Evolutionary conservation across 164 flowering plant genomes (phyloP), one percentile per base, ranked within the genome.

Genomic region (Buxus sempervirens): DNA sequence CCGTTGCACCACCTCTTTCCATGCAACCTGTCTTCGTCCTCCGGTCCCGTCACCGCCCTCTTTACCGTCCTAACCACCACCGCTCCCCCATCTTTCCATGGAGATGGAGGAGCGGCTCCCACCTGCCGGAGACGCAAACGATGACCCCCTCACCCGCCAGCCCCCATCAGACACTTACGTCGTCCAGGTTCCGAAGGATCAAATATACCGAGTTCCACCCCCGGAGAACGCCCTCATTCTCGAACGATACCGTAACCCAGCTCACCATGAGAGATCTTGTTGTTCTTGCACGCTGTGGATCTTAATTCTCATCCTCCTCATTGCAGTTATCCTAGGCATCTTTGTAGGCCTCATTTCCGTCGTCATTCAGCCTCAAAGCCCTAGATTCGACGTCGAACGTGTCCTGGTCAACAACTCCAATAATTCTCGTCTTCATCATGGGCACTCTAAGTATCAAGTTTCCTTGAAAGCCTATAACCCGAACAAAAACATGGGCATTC

Each of bases 101-200:
- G n/a, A n/a, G n/a, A 85, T 89, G 91, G 87, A 78, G 89, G 87
- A 83, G 88, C 76, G 86, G 88, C 79, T 21, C 54, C 65, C 75
- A 32, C 76, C 75, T 19, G 21, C 76, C 18, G 51, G 5, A 70
- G 16, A 32, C 38, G 38, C 38, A 3, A 32, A 32, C 38, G 38
- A 32, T 32, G 38, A 32, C 38, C 7, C 38, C 3, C 38, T 32
- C 5, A 32, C 38, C 38, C 3, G 38, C 7, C 38, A 32, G 38
- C 38, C 5, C 38, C n/a, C 38, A 7, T 7, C 7, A 32, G 85
- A 76, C 4, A 86, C 87, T 49, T 87, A 82, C 78, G 76, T 90
- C 7, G 82, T 90, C 41, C 91, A 82, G 59, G 54, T 86, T 70
- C 90, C 92, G 9, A 86, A 83, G 62, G 90, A 87, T 36, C 90